Base-by-base conservation (phyloP, 331 rosid genomes). In the Acacia concinna region DNA sequence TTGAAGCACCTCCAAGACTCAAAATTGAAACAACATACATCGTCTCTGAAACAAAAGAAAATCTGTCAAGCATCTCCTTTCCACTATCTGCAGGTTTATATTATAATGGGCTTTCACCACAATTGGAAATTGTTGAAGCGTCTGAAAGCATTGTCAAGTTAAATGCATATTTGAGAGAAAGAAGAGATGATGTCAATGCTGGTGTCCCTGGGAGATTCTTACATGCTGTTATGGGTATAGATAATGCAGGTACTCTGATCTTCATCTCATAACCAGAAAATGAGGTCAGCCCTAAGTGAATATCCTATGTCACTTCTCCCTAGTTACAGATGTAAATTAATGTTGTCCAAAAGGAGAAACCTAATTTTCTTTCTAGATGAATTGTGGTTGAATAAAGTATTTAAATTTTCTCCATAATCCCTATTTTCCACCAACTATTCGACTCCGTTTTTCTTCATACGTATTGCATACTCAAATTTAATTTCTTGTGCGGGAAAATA, bases 171-270 rank as follows among this genome's bases (percentile, higher is more conserved):
- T 83, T 94, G 77, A 94, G 78, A 82, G 91, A 88, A 46, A 81
- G 84, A 85, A 92, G 76, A 81, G 87, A 79, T 75, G 97, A 92
- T 82, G 88, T 92, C 73, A 90, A 82, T 68, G 91, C 92, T 71
- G 97, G 97, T 72, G 88, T 87, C 31, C 95, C 91, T 3, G 97
- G 91, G 46, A 89, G 82, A 83, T 92, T 90, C 88, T 86, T 94
- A 41, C 91, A 67, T 76, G 98, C 89, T 66, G 92, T 92, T 12
- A 89, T 90, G 72, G 87, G 88, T 77, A 78, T 83, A 73, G 95
- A 92, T 78, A 85, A 30, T 54, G 81, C 93, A 31, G 94, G 98
- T 94, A 89, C 83, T 73, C 70, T 76, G 40, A 78, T 68, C 40
- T 67, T 31, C 35, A 67, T 27, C 35, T 27, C 12, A 54, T 54